Evolutionary conservation across 345 rosid genomes (phyloP), one percentile per base, ranked within the genome.

Genomic region (Camelina sativa): DNA sequence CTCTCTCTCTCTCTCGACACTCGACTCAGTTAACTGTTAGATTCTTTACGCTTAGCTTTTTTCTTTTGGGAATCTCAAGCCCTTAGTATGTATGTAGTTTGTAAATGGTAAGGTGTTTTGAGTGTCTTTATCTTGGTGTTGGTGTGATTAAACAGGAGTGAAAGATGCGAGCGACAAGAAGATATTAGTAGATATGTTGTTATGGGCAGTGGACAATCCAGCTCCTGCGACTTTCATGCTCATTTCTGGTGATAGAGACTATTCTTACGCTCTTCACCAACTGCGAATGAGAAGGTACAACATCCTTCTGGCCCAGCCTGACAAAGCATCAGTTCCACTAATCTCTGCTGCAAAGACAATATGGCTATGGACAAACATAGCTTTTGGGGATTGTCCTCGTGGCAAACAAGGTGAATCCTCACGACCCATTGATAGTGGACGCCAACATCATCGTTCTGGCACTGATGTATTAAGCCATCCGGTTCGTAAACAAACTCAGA

Each of bases 121-220:
- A n/a, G 38, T 63, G 34, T 66, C 4, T 35, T 8, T 43, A 4
- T 46, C 23, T 40, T 55, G 15, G 0, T 19, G 54, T 22, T 66
- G 69, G 13, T 30, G 53, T 3, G 6, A 38, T 43, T 17, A 7
- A 1, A 72, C 87, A 87, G 91, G 95, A 52, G 90, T 91, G 28
- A 89, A 91, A 75, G 95, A 91, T 76, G 95, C 90, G 8, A 91
- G 95, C 38, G 97, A 87, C 78, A 91, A 91, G 83, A 91, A 85
- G 82, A 87, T 91, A 53, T 74, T 91, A 3, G 97, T 88, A 3
- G 97, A 91, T 64, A 88, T 86, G 90, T 65, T 91, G 71, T 83
- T 91, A 57, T 91, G 93, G 93, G 93, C 97, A 10, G 87, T 89
- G 66, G 96, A 89, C 54, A 91, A 91, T 57, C 85, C 86, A 19